These are phyloP conservation scores for Trypanosoma brucei DNA, from an alignment of 208 protist species.

Conservation along the genomic window DNA sequence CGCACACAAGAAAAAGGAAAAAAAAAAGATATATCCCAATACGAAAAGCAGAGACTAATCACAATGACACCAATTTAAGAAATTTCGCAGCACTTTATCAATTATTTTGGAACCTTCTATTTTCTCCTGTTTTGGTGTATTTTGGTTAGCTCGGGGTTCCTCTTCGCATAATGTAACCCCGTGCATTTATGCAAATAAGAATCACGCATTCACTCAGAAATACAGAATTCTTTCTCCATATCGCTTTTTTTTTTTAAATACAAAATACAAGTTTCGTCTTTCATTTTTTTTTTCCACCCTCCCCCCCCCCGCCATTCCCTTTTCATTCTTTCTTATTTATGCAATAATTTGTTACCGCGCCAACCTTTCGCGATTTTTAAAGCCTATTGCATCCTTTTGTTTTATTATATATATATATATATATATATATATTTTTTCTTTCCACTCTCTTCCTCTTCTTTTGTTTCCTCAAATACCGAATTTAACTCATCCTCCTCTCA, in stretches of 20 bases:
- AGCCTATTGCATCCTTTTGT: not conserved
- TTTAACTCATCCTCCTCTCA: too few relatives aligned
- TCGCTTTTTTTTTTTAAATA: conserved; percentile 3
- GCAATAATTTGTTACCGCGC: not conserved
- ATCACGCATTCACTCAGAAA: too few relatives aligned
- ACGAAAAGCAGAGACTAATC: conserved; percentile 3
- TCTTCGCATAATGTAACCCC: not conserved
- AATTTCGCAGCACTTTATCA: too few relatives aligned
- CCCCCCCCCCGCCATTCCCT: not conserved
- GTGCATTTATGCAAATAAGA: not conserved
- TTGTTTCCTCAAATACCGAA: not conserved
- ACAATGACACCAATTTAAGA: not conserved
- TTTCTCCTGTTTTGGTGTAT: not conserved
- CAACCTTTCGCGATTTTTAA: not conserved
- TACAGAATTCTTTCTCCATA: not conserved
- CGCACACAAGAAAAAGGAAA: conserved; percentile 1
- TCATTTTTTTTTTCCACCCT: not conserved
- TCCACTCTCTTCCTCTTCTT: not conserved
- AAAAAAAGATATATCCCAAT: conserved; percentile 8
- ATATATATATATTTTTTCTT: not conserved
- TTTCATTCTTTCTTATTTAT: not conserved
- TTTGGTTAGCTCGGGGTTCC: not conserved
- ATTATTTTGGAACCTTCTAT: not conserved
- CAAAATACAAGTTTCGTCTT: not conserved
- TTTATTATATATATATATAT: not conserved